Conservation (phyloP, 2,329 filamentous ascomycete species). For the Microsporum canis region DNA sequence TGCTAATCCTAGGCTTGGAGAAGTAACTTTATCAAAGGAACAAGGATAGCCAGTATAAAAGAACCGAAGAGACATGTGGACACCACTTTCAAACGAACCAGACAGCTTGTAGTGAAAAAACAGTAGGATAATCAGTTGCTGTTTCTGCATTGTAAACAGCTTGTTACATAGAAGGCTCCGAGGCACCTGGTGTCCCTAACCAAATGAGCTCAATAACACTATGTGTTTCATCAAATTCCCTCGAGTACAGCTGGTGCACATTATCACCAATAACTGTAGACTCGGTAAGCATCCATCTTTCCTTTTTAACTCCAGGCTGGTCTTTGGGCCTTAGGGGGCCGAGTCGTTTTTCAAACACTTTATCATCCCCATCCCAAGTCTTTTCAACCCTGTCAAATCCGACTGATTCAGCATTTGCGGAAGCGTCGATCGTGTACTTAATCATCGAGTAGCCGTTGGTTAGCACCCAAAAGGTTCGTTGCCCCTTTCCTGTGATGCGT, state of each 20-base stretch:
- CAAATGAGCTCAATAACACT: slow-evolving; percentile 36
- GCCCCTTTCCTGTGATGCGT: slow-evolving; percentile 26
- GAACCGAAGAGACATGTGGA: not conserved
- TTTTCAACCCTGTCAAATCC: slow-evolving; percentile 35
- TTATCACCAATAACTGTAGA: slow-evolving; percentile 32
- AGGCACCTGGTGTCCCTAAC: slow-evolving; percentile 17
- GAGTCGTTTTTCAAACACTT: slow-evolving; percentile 30
- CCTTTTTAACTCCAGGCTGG: slow-evolving; percentile 30
- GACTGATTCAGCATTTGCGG: slow-evolving; percentile 29
- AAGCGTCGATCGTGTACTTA: slow-evolving; percentile 31
- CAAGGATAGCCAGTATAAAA: not conserved
- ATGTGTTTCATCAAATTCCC: slow-evolving; percentile 31
- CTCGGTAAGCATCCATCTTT: slow-evolving; percentile 32
- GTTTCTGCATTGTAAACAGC: not conserved
- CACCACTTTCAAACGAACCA: not conserved
- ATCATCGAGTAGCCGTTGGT: slow-evolving; percentile 36
- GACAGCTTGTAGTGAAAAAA: not conserved
- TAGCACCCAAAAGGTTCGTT: slow-evolving; percentile 33
- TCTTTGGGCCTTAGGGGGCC: slow-evolving; percentile 32
- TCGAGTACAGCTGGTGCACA: slow-evolving; percentile 34
- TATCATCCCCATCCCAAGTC: slow-evolving; percentile 35
- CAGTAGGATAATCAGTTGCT: not conserved
- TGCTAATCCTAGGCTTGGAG: not conserved
- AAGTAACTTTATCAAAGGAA: not conserved
- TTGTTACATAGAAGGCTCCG: not conserved